These are phyloP conservation scores for Polytrichum commune DNA, from an alignment of 225 moss, liverwort and hornwort species.

Conservation along the genomic window DNA sequence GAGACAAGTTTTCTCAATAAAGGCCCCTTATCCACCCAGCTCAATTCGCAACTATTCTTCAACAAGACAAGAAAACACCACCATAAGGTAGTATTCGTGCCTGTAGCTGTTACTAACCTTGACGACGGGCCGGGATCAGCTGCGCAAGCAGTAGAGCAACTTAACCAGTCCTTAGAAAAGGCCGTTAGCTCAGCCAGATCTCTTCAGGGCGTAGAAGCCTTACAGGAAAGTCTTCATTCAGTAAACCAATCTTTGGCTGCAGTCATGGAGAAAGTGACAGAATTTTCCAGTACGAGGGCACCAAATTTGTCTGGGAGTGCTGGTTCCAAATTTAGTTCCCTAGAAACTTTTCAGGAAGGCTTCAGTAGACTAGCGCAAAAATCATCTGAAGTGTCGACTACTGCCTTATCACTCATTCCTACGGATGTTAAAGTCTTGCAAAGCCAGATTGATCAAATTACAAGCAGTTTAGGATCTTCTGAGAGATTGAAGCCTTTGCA, in stretches of 20 bases:
- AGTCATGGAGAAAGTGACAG: slow-evolving; percentile 19
- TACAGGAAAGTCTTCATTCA: slow-evolving; percentile 20
- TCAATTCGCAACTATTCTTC: slow-evolving; percentile 12
- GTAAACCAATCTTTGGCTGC: slow-evolving; percentile 19
- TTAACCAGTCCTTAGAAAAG: slow-evolving; percentile 19
- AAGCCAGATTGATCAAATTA: slow-evolving; percentile 25
- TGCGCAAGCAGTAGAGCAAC: slow-evolving; percentile 22
- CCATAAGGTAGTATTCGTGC: slow-evolving; percentile 8
- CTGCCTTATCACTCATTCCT: slow-evolving; percentile 22
- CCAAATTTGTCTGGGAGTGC: slow-evolving; percentile 12
- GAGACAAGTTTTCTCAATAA: slow-evolving; percentile 10
- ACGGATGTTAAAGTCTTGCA: slow-evolving; percentile 24
- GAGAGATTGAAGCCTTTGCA: slow-evolving; percentile 23
- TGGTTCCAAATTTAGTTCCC: not conserved
- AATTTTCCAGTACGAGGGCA: slow-evolving; percentile 24
- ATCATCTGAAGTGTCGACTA: slow-evolving; percentile 18
- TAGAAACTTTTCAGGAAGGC: slow-evolving; percentile 26
- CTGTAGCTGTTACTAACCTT: slow-evolving; percentile 31
- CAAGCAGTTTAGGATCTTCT: slow-evolving; percentile 16
- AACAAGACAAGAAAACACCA: slow-evolving; percentile 7
- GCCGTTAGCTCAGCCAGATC: slow-evolving; percentile 10
- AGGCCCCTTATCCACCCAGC: slow-evolving; percentile 17
- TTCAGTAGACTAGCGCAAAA: slow-evolving; percentile 25
- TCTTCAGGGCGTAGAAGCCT: slow-evolving; percentile 10
- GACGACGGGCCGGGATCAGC: slow-evolving; percentile 14